phyloP scores from a whole-genome alignment of 441 rosid species.

The Erodium texanum region DNA sequence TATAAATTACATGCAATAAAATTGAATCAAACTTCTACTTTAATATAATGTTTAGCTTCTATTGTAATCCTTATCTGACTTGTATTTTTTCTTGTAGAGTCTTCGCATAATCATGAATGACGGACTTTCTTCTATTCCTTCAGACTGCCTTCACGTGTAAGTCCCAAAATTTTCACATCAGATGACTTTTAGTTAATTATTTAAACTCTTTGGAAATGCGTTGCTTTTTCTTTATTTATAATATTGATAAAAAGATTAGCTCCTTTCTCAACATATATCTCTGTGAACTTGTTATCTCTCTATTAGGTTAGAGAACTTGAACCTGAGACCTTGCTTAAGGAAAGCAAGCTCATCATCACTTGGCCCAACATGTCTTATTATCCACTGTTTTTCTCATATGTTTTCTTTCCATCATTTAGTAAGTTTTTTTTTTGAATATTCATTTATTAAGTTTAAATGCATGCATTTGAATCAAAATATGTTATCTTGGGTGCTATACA shows the following conservation, averaged over 20 bases:
- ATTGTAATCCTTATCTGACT: conserved; percentile 19
- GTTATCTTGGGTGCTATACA: not conserved
- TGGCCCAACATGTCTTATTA: not conserved
- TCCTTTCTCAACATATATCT: not conserved
- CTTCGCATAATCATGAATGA: conserved; percentile 90
- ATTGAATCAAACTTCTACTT: not conserved
- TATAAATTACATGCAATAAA: not conserved
- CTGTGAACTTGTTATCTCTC: not conserved
- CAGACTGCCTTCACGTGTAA: conserved; percentile 81
- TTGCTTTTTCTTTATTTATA: not conserved
- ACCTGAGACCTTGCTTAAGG: no score
- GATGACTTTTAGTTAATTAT: not conserved
- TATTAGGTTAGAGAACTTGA: no score
- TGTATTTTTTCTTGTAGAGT: conserved; percentile 43
- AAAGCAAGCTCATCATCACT: no score
- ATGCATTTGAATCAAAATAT: no score
- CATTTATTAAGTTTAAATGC: no score
- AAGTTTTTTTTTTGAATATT: no score
- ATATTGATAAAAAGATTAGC: not conserved
- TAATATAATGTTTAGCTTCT: conserved; percentile 10
- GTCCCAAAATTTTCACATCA: conserved; percentile 23
- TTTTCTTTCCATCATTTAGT: not conserved
- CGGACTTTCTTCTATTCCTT: conserved; percentile 79
- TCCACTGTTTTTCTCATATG: not conserved
- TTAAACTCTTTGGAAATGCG: not conserved